Percentiles rank a stretch among this genome's conserved stretches.
phyloP scores from a whole-genome alignment of 495 filamentous ascomycete genomes.

The Clohesyomyces aquaticus region DNA sequence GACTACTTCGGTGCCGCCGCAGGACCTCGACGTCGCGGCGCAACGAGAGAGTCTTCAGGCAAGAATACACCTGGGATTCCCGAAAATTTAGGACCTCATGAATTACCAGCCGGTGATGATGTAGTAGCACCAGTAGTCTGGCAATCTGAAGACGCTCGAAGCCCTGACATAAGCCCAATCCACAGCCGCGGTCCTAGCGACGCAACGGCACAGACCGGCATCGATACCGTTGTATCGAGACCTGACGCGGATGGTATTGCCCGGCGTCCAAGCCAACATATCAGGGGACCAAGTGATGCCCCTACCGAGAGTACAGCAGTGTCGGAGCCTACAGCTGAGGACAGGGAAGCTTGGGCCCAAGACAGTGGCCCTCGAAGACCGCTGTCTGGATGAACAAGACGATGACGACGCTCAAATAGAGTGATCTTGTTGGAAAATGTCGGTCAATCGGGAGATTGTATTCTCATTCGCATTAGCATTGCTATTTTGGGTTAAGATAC shows the following conservation, averaged over 20 bases:
- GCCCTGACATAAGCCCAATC: background rate
- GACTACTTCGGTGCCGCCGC: slow-evolving; percentile 5
- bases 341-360: slow-evolving; percentile 22
- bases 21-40: slow-evolving; percentile 17
- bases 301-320: slow-evolving; percentile 28
- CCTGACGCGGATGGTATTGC: background rate
- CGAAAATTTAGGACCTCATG: background rate
- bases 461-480: background rate
- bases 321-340: slow-evolving; percentile 22
- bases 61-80: slow-evolving; percentile 26
- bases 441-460: background rate
- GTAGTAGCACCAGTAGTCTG: background rate
- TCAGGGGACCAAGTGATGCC: slow-evolving; percentile 23
- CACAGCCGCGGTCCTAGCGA: slow-evolving; percentile 26
- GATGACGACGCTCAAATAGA: background rate
- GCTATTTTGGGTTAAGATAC: background rate
- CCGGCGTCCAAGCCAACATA: slow-evolving; percentile 6
- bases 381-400: slow-evolving; percentile 16
- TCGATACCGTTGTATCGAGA: slow-evolving; percentile 14
- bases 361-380: slow-evolving; percentile 20
- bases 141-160: slow-evolving; percentile 2
- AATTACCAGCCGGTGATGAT: slow-evolving; percentile 33
- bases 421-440: background rate
- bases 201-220: slow-evolving; percentile 3
- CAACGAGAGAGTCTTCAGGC: slow-evolving; percentile 29